Evolutionary conservation across 148 eudicot genomes (phyloP).

Genomic region (Arctostaphylos glauca): DNA sequence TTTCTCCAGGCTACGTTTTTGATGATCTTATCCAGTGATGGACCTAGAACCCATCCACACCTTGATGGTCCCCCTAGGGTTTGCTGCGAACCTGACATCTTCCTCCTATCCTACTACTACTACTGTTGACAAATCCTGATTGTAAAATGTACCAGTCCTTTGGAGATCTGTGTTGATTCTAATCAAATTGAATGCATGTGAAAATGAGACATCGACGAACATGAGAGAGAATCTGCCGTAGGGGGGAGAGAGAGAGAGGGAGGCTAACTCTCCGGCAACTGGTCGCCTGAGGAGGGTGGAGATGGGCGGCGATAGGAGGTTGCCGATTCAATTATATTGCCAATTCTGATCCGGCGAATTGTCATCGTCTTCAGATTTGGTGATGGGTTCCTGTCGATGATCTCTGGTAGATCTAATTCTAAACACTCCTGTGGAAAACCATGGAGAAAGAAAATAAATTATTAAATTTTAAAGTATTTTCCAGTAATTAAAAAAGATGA

Average conservation of each 20-base stretch:
- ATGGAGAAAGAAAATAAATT: not conserved
- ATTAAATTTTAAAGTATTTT: no score
- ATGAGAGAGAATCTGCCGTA: no score
- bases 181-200: not conserved
- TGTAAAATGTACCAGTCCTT: not conserved
- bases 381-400: not conserved
- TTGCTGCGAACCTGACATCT: slow-evolving; percentile 31
- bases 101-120: not conserved
- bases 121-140: not conserved
- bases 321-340: no score
- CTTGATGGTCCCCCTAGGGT: slow-evolving; percentile 71
- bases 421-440: not conserved
- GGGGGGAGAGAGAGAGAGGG: no score
- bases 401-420: not conserved
- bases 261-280: not conserved
- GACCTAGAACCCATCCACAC: slow-evolving; percentile 72
- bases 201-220: not conserved
- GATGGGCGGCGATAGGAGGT: no score
- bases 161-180: not conserved
- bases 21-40: slow-evolving; percentile 86
- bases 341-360: not conserved
- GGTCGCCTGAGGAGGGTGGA: not conserved
- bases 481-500: no score
- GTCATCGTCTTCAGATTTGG: not conserved
- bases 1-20: slow-evolving; percentile 89